Percentiles rank a stretch among this genome's conserved stretches.
Conservation (phyloP, 768 basidiomycete species). For the Suillus paluster region DNA sequence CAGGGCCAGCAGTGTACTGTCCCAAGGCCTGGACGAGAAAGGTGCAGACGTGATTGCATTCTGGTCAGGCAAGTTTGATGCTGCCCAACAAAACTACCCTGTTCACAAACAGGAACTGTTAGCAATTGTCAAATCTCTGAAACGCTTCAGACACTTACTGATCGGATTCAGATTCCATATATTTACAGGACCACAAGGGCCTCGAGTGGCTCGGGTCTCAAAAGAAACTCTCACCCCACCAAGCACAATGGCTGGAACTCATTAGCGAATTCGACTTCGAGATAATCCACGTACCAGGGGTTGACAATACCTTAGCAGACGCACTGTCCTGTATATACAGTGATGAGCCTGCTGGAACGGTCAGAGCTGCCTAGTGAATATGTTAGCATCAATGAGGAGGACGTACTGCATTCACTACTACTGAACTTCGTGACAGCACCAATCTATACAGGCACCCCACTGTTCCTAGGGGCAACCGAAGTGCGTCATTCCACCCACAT, state of each 20-base stretch:
- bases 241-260: constrained; percentile 32
- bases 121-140: constrained; percentile 26
- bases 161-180: constrained; percentile 26
- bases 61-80: constrained; percentile 34
- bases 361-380: constrained; percentile 23
- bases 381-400: constrained; percentile 19
- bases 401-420: too few species aligned
- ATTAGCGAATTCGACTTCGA: constrained; percentile 30
- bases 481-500: too few species aligned
- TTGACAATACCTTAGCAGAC: constrained; percentile 23
- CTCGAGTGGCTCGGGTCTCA: constrained; percentile 33
- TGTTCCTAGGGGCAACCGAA: too few species aligned
- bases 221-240: constrained; percentile 18
- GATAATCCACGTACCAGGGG: constrained; percentile 27
- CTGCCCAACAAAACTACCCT: constrained; percentile 33
- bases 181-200: constrained; percentile 31
- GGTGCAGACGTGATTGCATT: constrained; percentile 6
- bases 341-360: constrained; percentile 12
- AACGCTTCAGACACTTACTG: constrained; percentile 33
- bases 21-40: background rate
- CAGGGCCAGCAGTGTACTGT: too few species aligned
- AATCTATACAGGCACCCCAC: too few species aligned
- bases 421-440: too few species aligned
- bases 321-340: constrained; percentile 33
- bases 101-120: constrained; percentile 26